Conservation (phyloP, 805 yeast species). For the Torulaspora franciscae region DNA sequence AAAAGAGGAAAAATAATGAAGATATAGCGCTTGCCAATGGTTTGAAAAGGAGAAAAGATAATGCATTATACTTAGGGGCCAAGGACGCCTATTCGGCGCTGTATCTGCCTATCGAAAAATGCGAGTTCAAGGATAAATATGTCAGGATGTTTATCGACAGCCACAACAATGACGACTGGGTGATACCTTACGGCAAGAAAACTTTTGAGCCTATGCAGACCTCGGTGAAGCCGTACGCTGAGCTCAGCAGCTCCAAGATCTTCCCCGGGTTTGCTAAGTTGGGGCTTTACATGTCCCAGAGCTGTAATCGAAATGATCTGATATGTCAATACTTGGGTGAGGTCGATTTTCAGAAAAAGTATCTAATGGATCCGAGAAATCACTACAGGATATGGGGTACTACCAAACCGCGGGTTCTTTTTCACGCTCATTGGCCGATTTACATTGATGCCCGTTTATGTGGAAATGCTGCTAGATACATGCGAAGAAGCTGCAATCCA, state of each 20-base stretch:
- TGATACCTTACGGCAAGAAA: constrained; percentile 19
- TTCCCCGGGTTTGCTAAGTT: constrained; percentile 69
- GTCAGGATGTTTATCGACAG: constrained; percentile 46
- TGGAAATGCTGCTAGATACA: constrained; percentile 71
- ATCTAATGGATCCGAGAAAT: constrained; percentile 60
- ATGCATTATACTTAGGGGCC: constrained; percentile 30
- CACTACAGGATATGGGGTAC: constrained; percentile 75
- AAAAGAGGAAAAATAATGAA: constrained; percentile 32
- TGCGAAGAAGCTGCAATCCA: constrained; percentile 71
- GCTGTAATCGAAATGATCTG: constrained; percentile 44
- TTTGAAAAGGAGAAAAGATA: constrained; percentile 27
- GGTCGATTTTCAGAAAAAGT: constrained; percentile 58
- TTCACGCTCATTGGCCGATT: constrained; percentile 56
- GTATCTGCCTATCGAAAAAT: constrained; percentile 33
- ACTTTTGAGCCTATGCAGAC: constrained; percentile 24
- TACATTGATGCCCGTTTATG: constrained; percentile 80
- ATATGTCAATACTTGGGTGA: constrained; percentile 70
- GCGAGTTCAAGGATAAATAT: constrained; percentile 43
- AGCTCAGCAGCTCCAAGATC: constrained; percentile 50
- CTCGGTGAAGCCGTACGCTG: constrained; percentile 55
- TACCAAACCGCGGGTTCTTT: constrained; percentile 53
- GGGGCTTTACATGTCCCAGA: constrained; percentile 49
- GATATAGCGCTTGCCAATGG: neutral
- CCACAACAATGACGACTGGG: constrained; percentile 44
- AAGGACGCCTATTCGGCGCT: constrained; percentile 36